Base-by-base conservation (phyloP, 2,329 filamentous ascomycete species). In the Alternaria rosae region DNA sequence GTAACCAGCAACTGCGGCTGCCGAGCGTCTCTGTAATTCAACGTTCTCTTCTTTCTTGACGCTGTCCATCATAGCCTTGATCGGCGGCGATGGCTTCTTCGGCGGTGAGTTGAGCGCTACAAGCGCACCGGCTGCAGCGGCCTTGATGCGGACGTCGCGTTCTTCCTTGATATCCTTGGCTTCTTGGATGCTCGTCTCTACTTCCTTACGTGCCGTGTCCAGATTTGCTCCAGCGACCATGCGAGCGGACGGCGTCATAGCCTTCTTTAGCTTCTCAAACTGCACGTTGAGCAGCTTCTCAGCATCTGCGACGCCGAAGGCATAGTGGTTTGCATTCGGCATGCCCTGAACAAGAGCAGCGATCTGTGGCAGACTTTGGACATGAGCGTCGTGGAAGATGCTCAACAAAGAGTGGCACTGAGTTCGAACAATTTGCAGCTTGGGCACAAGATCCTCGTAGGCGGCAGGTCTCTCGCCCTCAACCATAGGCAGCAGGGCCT, bases 31-130 rank as follows among this genome's bases (percentile, higher is more conserved):
- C 78, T 99, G 95, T 2, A 99, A 84, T 68, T 95, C 92, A 26
- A 91, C 81, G 73, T 96, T 98, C 72, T 97, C 95, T 76, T 99
- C 96, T 38, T 89, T 90, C 81, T 98, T 99, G 75, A 99, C 88
- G 73, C 94, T 98, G 78, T 99, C 95, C 95, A 99, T 99, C 80
- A 99, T 92, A 3, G 90, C 92, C 81, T 97, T 97, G 81, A 99
- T 99, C 12, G 97, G 88, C 17, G 90, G 88, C 64, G 92, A 93
- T 10, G 94, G 93, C 77, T 97, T 98, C 86, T 97, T 98, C 0
- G 96, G 94, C 10, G 97, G 86, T 28, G 91, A 86, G 60, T 89
- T 88, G 81, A 98, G 89, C n/a, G 93, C 91, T 51, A 99, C 91
- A 59, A 98, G 82, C 11, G 94, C 94, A 66, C 92, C 93, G 11